Base-by-base conservation (phyloP, 2,329 filamentous ascomycete genomes). In the Exophiala aquamarina region DNA sequence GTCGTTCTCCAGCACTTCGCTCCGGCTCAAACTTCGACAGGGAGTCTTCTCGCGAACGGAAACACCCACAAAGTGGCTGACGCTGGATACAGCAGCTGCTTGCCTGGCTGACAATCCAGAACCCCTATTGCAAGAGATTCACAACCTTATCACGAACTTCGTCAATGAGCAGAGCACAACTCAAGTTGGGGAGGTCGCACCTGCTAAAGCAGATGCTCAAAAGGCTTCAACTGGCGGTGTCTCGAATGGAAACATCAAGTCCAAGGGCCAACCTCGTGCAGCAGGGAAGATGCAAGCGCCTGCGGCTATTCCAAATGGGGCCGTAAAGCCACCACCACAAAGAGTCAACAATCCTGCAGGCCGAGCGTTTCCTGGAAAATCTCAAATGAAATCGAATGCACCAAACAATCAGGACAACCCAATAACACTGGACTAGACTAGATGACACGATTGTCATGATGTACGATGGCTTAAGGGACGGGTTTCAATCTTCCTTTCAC, bases 61-160 rank as follows among this genome's bases (percentile, higher is more conserved):
- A 6, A 23, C 38, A 8, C 35, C 37, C 10, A 47, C 35, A 13
- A 47, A 49, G 21, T 59, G 57, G 57, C 39, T 59, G 21, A 37
- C 42, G 10, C 38, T 58, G 19, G 57, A 58, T 39, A 50, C 41
- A 19, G 53, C 53, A 7, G 55, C 54, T n/a, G 44, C 37, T 7
- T 59, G 55, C 28, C 28, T 48, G 34, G 45, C 45, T 14, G 47
- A 55, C 21, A 37, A 47, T 15, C 57, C 57, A 19, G 44, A 58
- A 36, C 35, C 41, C 31, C 32, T 58, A 20, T 38, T 59, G 13
- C 29, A 44, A 17, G 55, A 55, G 19, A 41, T 59, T 26, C 54
- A 59, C 34, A 47, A 56, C 14, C 38, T 51, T 9, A 37, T 59
- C n/a, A 41, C 39, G 19, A 41, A 35, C 3, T 59, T 52, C 49